Base-by-base conservation (phyloP, 805 yeast species). In the Ascoidea asiatica region DNA sequence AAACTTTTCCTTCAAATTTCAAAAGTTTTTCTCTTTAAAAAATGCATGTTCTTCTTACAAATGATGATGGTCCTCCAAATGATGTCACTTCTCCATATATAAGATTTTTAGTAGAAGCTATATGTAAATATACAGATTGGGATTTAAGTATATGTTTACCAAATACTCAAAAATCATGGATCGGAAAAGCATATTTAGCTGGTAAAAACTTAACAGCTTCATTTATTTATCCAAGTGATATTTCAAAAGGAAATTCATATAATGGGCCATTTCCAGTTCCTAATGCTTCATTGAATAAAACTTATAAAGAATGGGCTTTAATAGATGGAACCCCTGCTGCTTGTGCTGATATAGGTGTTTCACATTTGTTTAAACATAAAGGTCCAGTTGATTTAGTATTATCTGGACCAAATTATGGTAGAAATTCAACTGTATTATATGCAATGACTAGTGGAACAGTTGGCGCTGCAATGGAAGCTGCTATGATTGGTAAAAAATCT, bases 251-350 rank as follows among this genome's bases (percentile, higher is more conserved):
- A 46, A 76, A 71, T 57, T 65, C 67, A 18, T 86, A 59, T 59
- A 68, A 64, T 53, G 96, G 94, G 0, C 94, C 92, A 0, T 83
- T 74, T 53, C 64, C 72, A 3, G 56, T 57, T 21, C 79, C 81
- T 13, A 37, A 1, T 75, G 15, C 2, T 2, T 29, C 35, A 8
- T 29, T 29, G 8, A 76, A 49, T 44, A 54, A 5, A 56, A 61
- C n/a, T 54, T 65, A 18, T 48, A 79, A 80, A 53, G 95, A 87
- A 60, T 92, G 97, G 97, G 72, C 78, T 37, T 64, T 90, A 41
- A 65, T 92, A 8, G 88, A 86, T 60, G 95, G 95, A 38, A 92
- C 98, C 0, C 98, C 98, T 0, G 98, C 97, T 15, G 83, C 95
- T 1, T 87, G 97, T 62, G 73, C 95, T 4, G 95, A 90, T 61